Evolutionary conservation across 768 basidiomycete species (phyloP), one percentile per base, ranked within the genome.

Genomic region (Suillus subalutaceus): DNA sequence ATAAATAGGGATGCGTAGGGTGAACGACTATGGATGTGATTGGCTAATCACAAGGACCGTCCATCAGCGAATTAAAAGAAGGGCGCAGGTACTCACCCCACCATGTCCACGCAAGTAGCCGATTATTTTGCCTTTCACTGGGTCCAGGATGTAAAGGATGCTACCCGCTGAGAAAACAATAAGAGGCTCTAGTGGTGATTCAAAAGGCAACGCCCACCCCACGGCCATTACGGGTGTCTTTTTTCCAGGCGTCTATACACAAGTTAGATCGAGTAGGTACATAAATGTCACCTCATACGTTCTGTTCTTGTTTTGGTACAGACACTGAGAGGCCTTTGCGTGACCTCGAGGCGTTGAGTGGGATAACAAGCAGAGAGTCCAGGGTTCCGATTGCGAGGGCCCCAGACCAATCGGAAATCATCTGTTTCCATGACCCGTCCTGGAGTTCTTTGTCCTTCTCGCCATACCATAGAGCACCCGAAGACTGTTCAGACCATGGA

Each of bases 1-100:
- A 82, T 4, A 89, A 73, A 67, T 90, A 80, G 13, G 88, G 86
- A 52, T 78, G 79, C 0, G 70, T 78, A 6, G 88, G 90, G 73
- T 92, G 89, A 8, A 89, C 86, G 0, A 80, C 84, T 7, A 94
- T 84, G 10, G 88, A 88, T 0, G 89, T 92, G 65, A 94, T 92
- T 61, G 77, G 74, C 76, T 77, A 44, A 35, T 80, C 77, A 85
- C 87, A 57, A 9, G 16, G 37, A 18, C 50, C 48, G 52, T 68
- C 70, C 72, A 68, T 18, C 41, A 62, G 48, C 5, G 53, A 55
- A 41, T 15, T 35, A 4, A 26, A n/a, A 38, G 52, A 56, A 52
- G 13, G 52, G 23, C 4, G 58, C 43, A 35, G 9, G 52, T 58
- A 77, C 87, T 78, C 77, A 91, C 91, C 44, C 88, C 89, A 26